Percentiles rank a stretch among this genome's conserved stretches.
phyloP scores from a whole-genome alignment of 495 filamentous ascomycete genomes.

The Massariosphaeria phaeospora region DNA sequence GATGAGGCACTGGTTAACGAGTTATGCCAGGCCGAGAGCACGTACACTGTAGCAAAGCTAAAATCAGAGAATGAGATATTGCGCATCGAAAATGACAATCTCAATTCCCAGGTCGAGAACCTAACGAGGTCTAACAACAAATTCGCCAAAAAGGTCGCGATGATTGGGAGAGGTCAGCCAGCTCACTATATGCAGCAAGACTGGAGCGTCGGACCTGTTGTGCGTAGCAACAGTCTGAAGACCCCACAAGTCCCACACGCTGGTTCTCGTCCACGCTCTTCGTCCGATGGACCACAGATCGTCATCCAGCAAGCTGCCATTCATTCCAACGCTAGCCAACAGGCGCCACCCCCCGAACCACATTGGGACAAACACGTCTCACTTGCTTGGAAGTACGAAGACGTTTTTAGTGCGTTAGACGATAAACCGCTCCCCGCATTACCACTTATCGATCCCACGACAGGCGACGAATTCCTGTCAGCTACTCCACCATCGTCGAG shows the following conservation, averaged over 20 bases:
- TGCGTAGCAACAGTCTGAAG: not conserved
- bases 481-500: too few relatives aligned
- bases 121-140: not conserved
- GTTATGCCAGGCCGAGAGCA: not conserved
- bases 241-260: not conserved
- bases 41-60: not conserved
- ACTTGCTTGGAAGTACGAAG: too few relatives aligned
- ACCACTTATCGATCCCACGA: too few relatives aligned
- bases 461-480: too few relatives aligned
- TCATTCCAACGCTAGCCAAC: too few relatives aligned
- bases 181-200: not conserved
- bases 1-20: not conserved
- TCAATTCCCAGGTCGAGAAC: not conserved
- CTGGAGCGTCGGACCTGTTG: not conserved
- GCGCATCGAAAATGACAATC: not conserved
- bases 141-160: not conserved
- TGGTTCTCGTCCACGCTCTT: too few relatives aligned
- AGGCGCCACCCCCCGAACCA: too few relatives aligned
- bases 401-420: too few relatives aligned
- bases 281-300: too few relatives aligned
- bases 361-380: too few relatives aligned
- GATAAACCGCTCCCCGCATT: too few relatives aligned
- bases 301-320: too few relatives aligned
- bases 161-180: not conserved
- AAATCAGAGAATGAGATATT: not conserved